Percentiles rank a stretch among this genome's conserved stretches.
These are phyloP conservation scores for Nicotiana rustica DNA, from an alignment of 305 asterid species.

Conservation along the genomic window DNA sequence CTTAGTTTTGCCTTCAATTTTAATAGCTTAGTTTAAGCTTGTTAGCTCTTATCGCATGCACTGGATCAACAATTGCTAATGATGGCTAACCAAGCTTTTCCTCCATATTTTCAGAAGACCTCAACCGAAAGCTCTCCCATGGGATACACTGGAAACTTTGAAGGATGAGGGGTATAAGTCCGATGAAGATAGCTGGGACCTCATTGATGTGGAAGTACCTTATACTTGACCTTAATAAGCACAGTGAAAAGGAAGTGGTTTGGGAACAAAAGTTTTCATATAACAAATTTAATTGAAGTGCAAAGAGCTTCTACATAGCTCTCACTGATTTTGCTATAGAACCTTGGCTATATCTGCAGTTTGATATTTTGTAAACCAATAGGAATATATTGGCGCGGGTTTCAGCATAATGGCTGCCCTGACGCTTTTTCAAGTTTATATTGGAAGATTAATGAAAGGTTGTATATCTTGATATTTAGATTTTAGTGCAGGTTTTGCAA, in stretches of 20 bases:
- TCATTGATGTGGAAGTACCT: constrained; percentile 33
- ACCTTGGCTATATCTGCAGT: neutral
- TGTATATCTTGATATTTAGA: constrained; percentile 10
- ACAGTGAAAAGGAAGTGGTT: neutral
- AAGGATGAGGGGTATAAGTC: constrained; percentile 34
- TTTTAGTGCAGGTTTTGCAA: constrained; percentile 20
- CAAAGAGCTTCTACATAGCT: neutral
- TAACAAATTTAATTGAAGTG: neutral
- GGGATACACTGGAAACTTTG: neutral
- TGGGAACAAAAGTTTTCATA: neutral
- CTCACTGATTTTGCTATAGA: neutral
- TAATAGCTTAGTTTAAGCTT: neutral
- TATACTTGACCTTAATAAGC: constrained; percentile 31
- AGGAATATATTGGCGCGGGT: neutral
- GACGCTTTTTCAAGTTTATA: neutral
- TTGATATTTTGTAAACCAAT: neutral
- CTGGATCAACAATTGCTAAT: neutral
- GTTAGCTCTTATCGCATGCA: neutral
- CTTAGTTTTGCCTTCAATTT: neutral
- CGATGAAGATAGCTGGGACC: constrained; percentile 47
- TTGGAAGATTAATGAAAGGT: neutral
- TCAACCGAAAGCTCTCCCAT: constrained; percentile 30
- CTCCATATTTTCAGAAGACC: constrained; percentile 34
- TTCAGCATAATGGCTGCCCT: neutral
- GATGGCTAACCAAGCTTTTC: neutral